phyloP scores from a whole-genome alignment of 352 stramenopile genomes.

The Halophytophthora polymorphica region DNA sequence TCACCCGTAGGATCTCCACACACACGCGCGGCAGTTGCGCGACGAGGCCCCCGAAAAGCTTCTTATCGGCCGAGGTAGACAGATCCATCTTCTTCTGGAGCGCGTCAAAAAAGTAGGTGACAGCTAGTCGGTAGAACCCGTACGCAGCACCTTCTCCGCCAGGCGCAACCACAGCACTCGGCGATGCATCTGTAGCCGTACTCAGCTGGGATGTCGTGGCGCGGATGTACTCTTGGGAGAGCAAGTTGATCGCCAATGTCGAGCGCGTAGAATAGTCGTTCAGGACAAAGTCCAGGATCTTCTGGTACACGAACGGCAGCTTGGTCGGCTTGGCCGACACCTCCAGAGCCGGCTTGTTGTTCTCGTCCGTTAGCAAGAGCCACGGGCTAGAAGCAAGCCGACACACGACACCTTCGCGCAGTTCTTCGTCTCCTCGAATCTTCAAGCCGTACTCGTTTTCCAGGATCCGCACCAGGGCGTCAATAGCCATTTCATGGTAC shows the following conservation, averaged over 20 bases:
- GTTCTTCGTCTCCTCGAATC: conserved; percentile 54
- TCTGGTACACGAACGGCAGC: conserved; percentile 61
- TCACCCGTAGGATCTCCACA: conserved; percentile 53
- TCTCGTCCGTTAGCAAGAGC: conserved; percentile 49
- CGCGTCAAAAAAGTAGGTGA: conserved; percentile 50
- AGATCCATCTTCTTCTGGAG: conserved; percentile 51
- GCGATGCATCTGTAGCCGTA: not conserved
- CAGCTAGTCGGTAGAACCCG: conserved; percentile 38
- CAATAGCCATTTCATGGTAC: conserved; percentile 73
- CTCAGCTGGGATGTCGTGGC: conserved; percentile 27
- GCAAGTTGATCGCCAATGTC: conserved; percentile 46
- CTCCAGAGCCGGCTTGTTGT: conserved; percentile 18
- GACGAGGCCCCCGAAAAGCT: conserved; percentile 61
- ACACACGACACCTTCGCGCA: conserved; percentile 68
- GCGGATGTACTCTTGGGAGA: conserved; percentile 66
- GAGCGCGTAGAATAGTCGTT: conserved; percentile 48
- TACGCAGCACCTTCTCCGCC: conserved; percentile 10
- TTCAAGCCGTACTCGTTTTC: conserved; percentile 73
- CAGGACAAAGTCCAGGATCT: conserved; percentile 65
- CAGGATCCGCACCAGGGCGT: conserved; percentile 64
- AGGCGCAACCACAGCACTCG: not conserved
- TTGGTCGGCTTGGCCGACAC: conserved; percentile 18
- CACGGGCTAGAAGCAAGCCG: conserved; percentile 61
- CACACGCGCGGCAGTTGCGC: conserved; percentile 52
- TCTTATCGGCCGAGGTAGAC: conserved; percentile 57